These are phyloP conservation scores for Sporisorium graminicola DNA, from an alignment of 1,284 basidiomycete species.

Conservation along the genomic window DNA sequence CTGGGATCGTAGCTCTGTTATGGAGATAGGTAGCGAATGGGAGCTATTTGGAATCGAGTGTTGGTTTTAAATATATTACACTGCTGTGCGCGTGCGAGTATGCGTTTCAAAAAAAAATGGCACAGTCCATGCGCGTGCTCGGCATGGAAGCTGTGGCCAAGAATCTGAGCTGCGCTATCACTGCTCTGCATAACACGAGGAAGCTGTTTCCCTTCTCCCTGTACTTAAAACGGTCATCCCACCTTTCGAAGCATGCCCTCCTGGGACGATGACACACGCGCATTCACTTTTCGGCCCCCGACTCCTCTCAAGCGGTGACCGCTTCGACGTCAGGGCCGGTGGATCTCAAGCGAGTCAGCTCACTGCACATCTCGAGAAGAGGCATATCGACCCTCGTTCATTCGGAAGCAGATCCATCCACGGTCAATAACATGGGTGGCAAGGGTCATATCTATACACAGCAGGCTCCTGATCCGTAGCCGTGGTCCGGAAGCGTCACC, in stretches of 20 bases:
- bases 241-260: neutral
- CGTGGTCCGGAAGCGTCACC: constrained; percentile 41
- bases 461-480: constrained; percentile 37
- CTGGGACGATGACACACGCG: neutral
- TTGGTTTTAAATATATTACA: constrained; percentile 29
- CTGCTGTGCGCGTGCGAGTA: constrained; percentile 23
- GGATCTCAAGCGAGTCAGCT: neutral
- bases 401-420: neutral
- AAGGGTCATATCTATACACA: constrained; percentile 24
- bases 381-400: neutral
- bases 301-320: neutral
- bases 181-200: neutral
- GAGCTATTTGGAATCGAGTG: constrained; percentile 10
- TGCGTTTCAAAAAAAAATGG: neutral
- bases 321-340: neutral
- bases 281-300: too few species aligned
- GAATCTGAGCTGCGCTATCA: neutral
- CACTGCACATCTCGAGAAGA: neutral
- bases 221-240: neutral
- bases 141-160: neutral
- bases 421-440: neutral
- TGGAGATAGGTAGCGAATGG: neutral
- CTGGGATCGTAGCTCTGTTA: neutral
- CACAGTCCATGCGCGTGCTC: constrained; percentile 21
- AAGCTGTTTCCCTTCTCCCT: neutral